Percentiles rank a stretch among this genome's conserved stretches.
phyloP scores from a whole-genome alignment of 768 basidiomycete genomes.

The Phlebiopsis gigantea region DNA sequence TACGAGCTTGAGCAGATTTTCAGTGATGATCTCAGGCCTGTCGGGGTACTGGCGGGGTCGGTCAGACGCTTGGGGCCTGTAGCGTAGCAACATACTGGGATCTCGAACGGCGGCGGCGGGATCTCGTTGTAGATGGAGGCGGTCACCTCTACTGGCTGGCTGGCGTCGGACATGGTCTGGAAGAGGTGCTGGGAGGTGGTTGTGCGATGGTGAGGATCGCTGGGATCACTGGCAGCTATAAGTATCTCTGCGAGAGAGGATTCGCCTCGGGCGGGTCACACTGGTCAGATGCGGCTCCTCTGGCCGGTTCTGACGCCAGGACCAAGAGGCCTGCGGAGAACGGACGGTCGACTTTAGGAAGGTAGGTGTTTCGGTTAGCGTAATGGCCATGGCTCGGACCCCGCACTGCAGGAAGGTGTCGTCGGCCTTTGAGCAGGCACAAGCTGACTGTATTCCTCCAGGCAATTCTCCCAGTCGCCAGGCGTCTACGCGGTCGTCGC shows the following conservation, averaged over 20 bases:
- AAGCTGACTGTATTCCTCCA: neutral
- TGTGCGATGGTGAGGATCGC: neutral
- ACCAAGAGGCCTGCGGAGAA: neutral
- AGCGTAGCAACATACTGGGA: slow-evolving; percentile 32
- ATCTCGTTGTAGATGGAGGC: slow-evolving; percentile 31
- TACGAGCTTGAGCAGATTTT: slow-evolving; percentile 37
- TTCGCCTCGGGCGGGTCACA: neutral
- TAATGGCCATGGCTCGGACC: neutral
- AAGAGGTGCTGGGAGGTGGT: neutral
- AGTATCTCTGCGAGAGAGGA: neutral
- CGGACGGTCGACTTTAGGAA: neutral
- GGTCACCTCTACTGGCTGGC: neutral
- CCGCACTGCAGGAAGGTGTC: neutral
- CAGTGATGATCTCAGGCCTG: slow-evolving; percentile 43
- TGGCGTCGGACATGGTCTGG: neutral
- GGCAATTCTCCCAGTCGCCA: too few species aligned
- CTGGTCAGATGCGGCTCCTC: neutral
- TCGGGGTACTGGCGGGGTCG: slow-evolving; percentile 33
- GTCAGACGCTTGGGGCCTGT: neutral
- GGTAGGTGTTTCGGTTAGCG: neutral
- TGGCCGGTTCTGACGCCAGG: neutral
- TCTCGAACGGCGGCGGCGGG: slow-evolving; percentile 29
- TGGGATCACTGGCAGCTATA: neutral
- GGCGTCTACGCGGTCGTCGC: neutral
- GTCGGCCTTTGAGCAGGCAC: neutral